Percentiles rank a stretch among this genome's conserved stretches.
Conservation (phyloP, 169 alveolate genomes). For the Theileria sp. region DNA sequence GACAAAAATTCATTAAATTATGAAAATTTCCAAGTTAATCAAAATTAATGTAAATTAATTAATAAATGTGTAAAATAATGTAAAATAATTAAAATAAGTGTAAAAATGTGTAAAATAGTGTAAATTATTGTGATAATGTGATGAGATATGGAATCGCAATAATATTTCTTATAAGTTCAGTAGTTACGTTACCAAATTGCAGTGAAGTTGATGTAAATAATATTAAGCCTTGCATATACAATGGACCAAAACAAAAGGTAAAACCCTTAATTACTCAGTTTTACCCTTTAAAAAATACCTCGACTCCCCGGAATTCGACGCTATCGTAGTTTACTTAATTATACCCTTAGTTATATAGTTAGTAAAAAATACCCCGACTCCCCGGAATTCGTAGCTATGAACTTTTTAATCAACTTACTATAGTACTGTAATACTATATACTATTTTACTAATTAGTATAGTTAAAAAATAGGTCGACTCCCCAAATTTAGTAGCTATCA, state of each 20-base stretch:
- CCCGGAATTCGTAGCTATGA: no score
- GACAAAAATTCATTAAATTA: neutral
- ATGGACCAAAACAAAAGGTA: conserved; percentile 19
- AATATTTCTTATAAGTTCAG: neutral
- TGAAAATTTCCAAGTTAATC: no score
- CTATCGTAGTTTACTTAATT: no score
- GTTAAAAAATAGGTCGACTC: no score
- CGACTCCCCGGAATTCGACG: neutral
- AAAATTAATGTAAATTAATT: no score
- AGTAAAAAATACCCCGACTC: no score
- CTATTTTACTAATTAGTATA: no score
- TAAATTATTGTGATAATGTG: neutral
- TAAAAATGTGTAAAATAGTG: neutral
- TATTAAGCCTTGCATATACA: conserved; percentile 13
- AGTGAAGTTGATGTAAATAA: neutral
- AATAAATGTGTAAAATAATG: neutral
- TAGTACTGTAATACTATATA: no score
- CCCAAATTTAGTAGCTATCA: neutral
- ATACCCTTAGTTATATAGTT: no score
- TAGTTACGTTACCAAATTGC: neutral
- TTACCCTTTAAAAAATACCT: no score
- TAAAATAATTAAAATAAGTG: neutral
- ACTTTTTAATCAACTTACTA: no score
- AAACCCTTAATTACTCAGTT: neutral
- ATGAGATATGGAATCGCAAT: neutral